Base-by-base conservation (phyloP, 345 rosid species). In the Anastatica hierochuntica region DNA sequence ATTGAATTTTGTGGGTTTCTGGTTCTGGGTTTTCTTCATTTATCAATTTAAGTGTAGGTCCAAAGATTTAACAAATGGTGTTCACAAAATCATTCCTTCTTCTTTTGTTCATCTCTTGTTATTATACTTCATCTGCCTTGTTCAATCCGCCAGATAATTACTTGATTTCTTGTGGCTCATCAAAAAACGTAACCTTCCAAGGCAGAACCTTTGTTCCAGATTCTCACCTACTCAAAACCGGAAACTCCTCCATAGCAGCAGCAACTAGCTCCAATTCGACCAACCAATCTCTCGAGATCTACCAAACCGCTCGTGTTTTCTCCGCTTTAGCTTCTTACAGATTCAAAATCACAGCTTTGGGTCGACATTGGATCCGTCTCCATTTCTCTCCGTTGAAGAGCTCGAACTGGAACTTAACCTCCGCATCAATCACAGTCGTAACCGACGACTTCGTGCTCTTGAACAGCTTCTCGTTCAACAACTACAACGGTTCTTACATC, bases 361-460 rank as follows among this genome's bases (percentile, higher is more conserved):
- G 98, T 4, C 78, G 85, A 67, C 98, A 88, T 73, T 94, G 99
- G 99, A 57, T 94, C 83, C 95, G 99, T 58, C 95, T 94, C 27
- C 88, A 94, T 60, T 94, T 94, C 58, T 75, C 66, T 31, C 94
- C 95, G 14, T 17, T 83, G 64, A 72, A 78, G 18, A 76, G 45
- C 55, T 72, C 85, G 0, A 69, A 60, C 56, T 78, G 74, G 14
- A 76, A 83, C 74, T 56, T 94, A 74, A 53, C 60, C 20, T 71
- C 89, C 42, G 84, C 85, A 1, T 60, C 76, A 1, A 67, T 85
- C 56, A 76, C 88, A 1, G 95, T 82, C 14, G 80, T 74, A 43
- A 69, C 95, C 0, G 95, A 94, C 34, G 79, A 75, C 38, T 83
- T 81, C 76, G 97, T 88, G 56, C 97, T 94, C 73, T 56, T 94